These are phyloP conservation scores for Xylariaceae sp. DNA, from an alignment of 2,329 filamentous ascomycete genomes.

Conservation along the genomic window DNA sequence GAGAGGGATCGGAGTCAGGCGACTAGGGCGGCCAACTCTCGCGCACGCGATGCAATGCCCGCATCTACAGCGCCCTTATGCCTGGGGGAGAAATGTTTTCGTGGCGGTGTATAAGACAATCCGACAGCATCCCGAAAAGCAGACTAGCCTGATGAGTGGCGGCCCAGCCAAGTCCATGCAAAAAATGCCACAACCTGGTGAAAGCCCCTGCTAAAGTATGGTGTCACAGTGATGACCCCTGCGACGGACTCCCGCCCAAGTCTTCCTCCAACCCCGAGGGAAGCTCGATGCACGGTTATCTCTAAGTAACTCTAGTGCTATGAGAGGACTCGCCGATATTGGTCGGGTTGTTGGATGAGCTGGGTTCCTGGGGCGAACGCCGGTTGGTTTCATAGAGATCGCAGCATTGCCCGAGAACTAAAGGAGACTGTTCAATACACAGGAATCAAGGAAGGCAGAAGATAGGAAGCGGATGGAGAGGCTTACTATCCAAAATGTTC, in stretches of 20 bases:
- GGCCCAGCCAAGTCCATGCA: conserved; percentile 25
- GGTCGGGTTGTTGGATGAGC: conserved; percentile 14
- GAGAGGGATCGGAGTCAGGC: conserved; percentile 9
- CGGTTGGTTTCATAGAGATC: conserved; percentile 40
- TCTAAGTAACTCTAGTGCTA: neutral
- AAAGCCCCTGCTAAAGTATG: conserved; percentile 27
- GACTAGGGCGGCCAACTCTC: conserved; percentile 12
- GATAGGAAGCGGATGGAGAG: neutral
- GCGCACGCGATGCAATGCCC: conserved; percentile 12
- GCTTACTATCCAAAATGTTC: conserved; percentile 76
- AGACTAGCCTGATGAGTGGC: conserved; percentile 14
- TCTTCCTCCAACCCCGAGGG: too few relatives aligned
- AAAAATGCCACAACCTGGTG: conserved; percentile 18
- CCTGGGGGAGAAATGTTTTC: conserved; percentile 10
- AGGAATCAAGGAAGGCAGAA: neutral
- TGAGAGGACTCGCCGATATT: neutral
- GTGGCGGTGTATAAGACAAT: conserved; percentile 14
- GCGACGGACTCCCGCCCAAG: conserved; percentile 3
- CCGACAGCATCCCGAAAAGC: conserved; percentile 17
- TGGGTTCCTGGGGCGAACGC: conserved; percentile 31
- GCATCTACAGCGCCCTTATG: conserved; percentile 20
- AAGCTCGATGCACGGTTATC: neutral
- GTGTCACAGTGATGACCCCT: conserved; percentile 21
- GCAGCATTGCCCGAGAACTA: conserved; percentile 36
- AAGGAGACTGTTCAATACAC: conserved; percentile 12